These are phyloP conservation scores for Boletus huronensis DNA, from an alignment of 768 basidiomycete species.

Conservation along the genomic window DNA sequence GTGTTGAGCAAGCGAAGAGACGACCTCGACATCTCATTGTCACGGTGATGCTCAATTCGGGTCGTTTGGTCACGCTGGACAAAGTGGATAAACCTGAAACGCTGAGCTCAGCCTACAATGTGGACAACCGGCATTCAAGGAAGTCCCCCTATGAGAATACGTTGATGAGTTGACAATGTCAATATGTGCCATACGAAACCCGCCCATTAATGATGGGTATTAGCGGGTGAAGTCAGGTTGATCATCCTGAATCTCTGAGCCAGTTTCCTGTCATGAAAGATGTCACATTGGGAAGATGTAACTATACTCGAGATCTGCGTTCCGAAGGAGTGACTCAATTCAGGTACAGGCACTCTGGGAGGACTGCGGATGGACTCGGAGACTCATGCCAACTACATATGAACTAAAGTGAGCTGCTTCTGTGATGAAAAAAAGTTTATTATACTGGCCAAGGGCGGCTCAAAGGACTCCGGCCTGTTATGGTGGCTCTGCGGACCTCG, in stretches of 20 bases:
- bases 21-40: too few species aligned
- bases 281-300: neutral
- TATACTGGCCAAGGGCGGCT: too few species aligned
- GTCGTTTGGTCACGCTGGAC: neutral
- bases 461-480: too few species aligned
- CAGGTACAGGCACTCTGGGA: neutral
- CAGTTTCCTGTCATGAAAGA: neutral
- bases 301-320: neutral
- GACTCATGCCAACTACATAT: neutral
- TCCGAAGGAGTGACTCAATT: neutral
- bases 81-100: too few species aligned
- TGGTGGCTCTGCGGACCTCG: neutral
- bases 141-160: neutral
- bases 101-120: neutral
- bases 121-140: neutral
- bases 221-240: neutral
- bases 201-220: neutral
- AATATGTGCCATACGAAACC: neutral
- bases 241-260: neutral
- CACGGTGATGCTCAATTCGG: neutral
- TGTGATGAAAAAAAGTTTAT: neutral
- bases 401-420: neutral
- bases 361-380: neutral
- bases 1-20: neutral
- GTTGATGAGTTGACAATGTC: neutral